Base-by-base conservation (phyloP, 768 basidiomycete species). In the Serendipita indica region DNA sequence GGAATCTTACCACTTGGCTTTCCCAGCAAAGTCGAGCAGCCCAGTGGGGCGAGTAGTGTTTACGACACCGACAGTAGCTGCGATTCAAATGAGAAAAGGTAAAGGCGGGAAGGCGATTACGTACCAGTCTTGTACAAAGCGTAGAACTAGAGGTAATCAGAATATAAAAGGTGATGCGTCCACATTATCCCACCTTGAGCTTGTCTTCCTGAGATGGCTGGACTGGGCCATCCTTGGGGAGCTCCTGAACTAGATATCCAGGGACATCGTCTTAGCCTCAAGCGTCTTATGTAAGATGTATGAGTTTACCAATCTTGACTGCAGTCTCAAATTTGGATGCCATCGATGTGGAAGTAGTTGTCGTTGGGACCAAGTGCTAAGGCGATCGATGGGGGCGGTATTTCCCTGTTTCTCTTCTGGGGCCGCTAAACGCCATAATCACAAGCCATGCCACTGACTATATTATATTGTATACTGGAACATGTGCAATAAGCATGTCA, bases 191-290 rank as follows among this genome's bases (percentile, higher is more conserved):
- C 43, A 46, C 43, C 12, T 46, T 10, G 25, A 46, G 43, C 25
- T 46, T 46, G 25, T 46, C 43, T 7, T 46, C 43, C 10, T 12
- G 10, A 27, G 43, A 14, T 13, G 43, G 43, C 25, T 46, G 43
- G 25, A 46, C 43, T 46, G 43, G 43, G 18, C 49, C 49, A 18
- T 54, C 22, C 30, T 54, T 6, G 49, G 49, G 49, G 22, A 27
- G 22, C 22, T 54, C 43, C 25, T 46, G 43, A 28, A 54, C 49
- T 54, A n/a, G n/a, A n/a, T n/a, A n/a, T n/a, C n/a, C n/a, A n/a
- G 30, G 6, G 7, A 32, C 16, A 54, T 54, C 3, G 49, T 16
- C n/a, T 27, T 16, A 30, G 22, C 22, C n/a, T 54, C 30, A 32
- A 18, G 30, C 30, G n/a, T 54, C 18, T 7, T 3, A 3, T 3